Evolutionary conservation across 805 yeast genomes (phyloP), one percentile per base, ranked within the genome.

Genomic region (Schwanniomyces pseudopolymorphus): DNA sequence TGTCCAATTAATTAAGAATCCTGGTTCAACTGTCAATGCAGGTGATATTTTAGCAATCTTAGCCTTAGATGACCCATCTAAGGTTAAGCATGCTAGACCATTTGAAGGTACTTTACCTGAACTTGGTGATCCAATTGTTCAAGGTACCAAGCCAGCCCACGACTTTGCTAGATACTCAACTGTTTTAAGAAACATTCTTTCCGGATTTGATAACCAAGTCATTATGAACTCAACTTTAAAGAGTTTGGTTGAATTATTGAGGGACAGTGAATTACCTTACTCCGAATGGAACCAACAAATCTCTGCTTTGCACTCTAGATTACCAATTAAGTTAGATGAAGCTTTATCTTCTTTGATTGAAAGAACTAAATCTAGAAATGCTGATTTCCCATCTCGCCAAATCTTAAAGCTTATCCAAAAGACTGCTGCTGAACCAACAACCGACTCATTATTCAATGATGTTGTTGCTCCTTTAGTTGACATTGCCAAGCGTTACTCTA

Each of bases 31-130:
- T 22, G 86, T 94, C 48, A 81, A 82, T 57, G 97, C 97, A 41
- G 99, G 99, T 72, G 99, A 94, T 63, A 92, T 95, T 50, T 80
- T 94, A 64, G 99, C 97, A 20, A 92, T 94, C 50, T 77, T 94
- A 56, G 85, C 97, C 14, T 75, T 94, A 46, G 99, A 95, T 63
- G 99, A 94, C 65, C 98, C 98, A 48, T 84, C 96, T 4, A 90
- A 89, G 72, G 99, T 94, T 44, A 92, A 92, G 68, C 99, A 91
- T 60, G 99, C 99, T 38, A 73, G 85, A 64, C 96, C 97, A 43
- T 94, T 81, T 59, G 96, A 90, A 66, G 97, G 97, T 42, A 89
- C 95, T 61, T 74, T 95, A 55, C 97, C 97, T 11, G 89, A 84
- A 33, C 73, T 84, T 52, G 99, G 99, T 43, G 76, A 87, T 26